phyloP scores from a whole-genome alignment of 306 rosid genomes.

The Geum urbanum region DNA sequence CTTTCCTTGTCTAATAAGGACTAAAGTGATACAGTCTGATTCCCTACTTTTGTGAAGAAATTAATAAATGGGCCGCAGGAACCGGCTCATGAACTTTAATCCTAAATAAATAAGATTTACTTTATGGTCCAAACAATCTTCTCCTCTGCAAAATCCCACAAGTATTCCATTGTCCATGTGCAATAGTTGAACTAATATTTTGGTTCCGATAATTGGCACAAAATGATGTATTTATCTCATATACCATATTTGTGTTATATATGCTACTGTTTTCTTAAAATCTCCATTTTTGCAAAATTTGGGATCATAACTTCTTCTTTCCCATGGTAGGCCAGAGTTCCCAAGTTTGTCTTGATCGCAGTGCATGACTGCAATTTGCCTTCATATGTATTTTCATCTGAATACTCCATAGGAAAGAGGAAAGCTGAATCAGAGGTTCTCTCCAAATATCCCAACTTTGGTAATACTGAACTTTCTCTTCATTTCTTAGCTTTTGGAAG shows the following conservation, averaged over 20 bases:
- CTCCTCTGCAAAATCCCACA: not conserved
- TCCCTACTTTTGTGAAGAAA: too few relatives aligned
- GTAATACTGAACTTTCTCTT: constrained; percentile 36
- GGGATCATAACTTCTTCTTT: too few relatives aligned
- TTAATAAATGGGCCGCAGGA: too few relatives aligned
- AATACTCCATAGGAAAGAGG: constrained; percentile 90
- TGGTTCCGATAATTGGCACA: not conserved
- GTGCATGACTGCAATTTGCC: constrained; percentile 93
- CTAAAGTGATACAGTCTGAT: too few relatives aligned
- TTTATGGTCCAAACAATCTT: too few relatives aligned
- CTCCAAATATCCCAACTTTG: constrained; percentile 84
- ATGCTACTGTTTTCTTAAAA: not conserved
- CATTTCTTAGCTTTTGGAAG: constrained; percentile 9
- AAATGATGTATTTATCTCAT: not conserved
- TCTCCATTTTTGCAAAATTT: constrained; percentile 8
- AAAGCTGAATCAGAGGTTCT: constrained; percentile 97
- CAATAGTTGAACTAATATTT: not conserved
- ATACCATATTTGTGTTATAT: not conserved
- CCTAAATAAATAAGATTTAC: too few relatives aligned
- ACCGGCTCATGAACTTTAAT: too few relatives aligned
- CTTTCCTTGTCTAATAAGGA: too few relatives aligned
- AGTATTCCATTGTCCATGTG: not conserved
- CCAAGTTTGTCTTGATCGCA: constrained; percentile 83
- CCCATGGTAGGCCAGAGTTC: constrained; percentile 67
- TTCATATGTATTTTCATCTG: constrained; percentile 66